Evolutionary conservation across 495 filamentous ascomycete species (phyloP).

Genomic region (Neurospora hispaniola): DNA sequence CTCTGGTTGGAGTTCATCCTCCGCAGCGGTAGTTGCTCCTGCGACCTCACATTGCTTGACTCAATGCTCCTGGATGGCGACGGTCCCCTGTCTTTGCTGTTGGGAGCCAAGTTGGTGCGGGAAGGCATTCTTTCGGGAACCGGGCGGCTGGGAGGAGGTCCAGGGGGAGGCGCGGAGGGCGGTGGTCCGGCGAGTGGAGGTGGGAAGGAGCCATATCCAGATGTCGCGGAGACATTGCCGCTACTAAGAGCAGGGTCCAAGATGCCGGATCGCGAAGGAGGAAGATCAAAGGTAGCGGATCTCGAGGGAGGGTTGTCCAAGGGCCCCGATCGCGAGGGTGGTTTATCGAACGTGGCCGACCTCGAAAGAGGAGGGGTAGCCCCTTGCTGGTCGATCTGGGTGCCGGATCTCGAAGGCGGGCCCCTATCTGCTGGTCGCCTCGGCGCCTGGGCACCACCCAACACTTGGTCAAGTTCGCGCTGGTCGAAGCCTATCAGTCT

Average conservation of each 20-base stretch:
- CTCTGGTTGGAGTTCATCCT: slow-evolving; percentile 42
- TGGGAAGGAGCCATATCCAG: slow-evolving; percentile 12
- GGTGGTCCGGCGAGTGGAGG: slow-evolving; percentile 7
- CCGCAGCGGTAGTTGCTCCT: slow-evolving; percentile 33
- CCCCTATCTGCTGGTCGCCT: slow-evolving; percentile 6
- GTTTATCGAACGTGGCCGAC: background rate
- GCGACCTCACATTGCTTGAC: slow-evolving; percentile 25
- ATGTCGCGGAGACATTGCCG: slow-evolving; percentile 15
- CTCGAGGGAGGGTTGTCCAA: slow-evolving; percentile 6
- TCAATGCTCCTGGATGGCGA: slow-evolving; percentile 39
- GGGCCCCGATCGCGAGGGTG: background rate
- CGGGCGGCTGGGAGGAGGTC: background rate
- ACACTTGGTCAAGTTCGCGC: slow-evolving; percentile 61
- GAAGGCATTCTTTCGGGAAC: slow-evolving; percentile 15
- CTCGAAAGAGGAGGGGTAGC: background rate
- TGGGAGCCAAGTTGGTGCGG: slow-evolving; percentile 24
- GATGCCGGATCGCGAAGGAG: slow-evolving; percentile 25
- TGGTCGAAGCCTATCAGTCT: slow-evolving; percentile 72
- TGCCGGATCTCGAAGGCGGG: background rate
- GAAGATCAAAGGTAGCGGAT: slow-evolving; percentile 12
- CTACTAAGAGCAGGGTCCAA: slow-evolving; percentile 19
- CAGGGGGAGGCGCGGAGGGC: background rate
- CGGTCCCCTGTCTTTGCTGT: slow-evolving; percentile 17
- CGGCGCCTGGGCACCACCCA: slow-evolving; percentile 34
- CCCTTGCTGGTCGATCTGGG: background rate